These are phyloP conservation scores for Trichoderma koningiopsis DNA, from an alignment of 2,329 filamentous ascomycete genomes.

Conservation along the genomic window DNA sequence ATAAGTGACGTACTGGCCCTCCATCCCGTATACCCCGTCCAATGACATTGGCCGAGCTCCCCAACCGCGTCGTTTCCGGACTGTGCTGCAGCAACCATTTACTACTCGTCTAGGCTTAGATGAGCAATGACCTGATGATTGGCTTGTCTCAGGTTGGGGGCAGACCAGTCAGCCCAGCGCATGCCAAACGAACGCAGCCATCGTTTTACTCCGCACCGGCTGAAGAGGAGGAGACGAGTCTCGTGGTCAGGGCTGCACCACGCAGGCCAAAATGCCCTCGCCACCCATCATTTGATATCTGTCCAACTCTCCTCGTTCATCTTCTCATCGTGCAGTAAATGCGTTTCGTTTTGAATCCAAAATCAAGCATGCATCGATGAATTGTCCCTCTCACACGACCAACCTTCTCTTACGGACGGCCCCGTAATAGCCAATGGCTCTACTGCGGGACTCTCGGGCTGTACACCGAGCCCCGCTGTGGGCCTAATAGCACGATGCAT, in stretches of 20 bases:
- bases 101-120: slow-evolving; percentile 12
- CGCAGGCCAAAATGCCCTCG: slow-evolving; percentile 6
- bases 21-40: slow-evolving; percentile 8
- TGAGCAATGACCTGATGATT: not conserved
- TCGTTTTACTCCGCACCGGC: slow-evolving; percentile 9
- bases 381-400: not conserved
- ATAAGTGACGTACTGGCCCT: slow-evolving; percentile 15
- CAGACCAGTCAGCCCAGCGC: not conserved
- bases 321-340: not conserved
- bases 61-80: slow-evolving; percentile 6
- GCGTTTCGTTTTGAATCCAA: not conserved
- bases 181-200: not conserved
- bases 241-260: not conserved
- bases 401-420: not conserved
- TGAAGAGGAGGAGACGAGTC: not conserved
- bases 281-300: not conserved
- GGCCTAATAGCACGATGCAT: slow-evolving; percentile 20
- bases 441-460: slow-evolving; percentile 16
- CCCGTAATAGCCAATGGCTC: not conserved
- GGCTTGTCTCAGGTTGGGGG: slow-evolving; percentile 1
- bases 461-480: slow-evolving; percentile 22
- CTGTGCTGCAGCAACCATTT: slow-evolving; percentile 13
- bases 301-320: not conserved
- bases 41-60: not conserved
- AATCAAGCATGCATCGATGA: not conserved